Evolutionary conservation across 176 grass and related monocot species (phyloP).

Genomic region (Avena insularis): DNA sequence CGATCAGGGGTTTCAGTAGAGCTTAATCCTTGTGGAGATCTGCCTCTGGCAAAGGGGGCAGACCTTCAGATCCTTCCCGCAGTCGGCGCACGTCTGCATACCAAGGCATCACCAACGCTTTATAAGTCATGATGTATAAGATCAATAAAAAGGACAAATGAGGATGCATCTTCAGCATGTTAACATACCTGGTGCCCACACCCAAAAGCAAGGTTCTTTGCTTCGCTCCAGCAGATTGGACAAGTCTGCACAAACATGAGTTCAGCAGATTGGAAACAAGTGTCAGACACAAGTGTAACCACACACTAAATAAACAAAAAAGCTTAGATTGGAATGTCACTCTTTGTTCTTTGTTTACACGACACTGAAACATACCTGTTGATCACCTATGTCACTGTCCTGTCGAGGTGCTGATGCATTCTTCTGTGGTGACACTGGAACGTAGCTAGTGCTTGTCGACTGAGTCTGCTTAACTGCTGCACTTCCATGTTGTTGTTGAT

Average conservation of each 20-base stretch:
- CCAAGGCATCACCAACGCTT: background rate
- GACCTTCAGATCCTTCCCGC: slow-evolving; percentile 65
- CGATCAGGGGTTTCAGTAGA: slow-evolving; percentile 50
- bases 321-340: background rate
- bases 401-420: slow-evolving; percentile 43
- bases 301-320: background rate
- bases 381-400: slow-evolving; percentile 59
- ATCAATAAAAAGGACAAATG: background rate
- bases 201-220: slow-evolving; percentile 81
- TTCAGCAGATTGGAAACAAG: slow-evolving; percentile 1
- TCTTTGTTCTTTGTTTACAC: background rate
- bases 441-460: slow-evolving; percentile 43
- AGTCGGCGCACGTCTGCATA: slow-evolving; percentile 67
- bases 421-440: slow-evolving; percentile 19
- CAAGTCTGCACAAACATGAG: slow-evolving; percentile 53
- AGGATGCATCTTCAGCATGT: background rate
- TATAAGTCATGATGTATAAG: background rate
- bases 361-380: slow-evolving; percentile 54
- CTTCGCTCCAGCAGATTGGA: slow-evolving; percentile 70
- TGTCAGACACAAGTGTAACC: background rate
- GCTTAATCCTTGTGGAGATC: slow-evolving; percentile 72
- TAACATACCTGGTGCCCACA: slow-evolving; percentile 83
- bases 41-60: slow-evolving; percentile 73
- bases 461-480: slow-evolving; percentile 45
- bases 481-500: slow-evolving; percentile 34